Conservation (phyloP, 2,329 filamentous ascomycete species). For the Thermothelomyces thermophilus region DNA sequence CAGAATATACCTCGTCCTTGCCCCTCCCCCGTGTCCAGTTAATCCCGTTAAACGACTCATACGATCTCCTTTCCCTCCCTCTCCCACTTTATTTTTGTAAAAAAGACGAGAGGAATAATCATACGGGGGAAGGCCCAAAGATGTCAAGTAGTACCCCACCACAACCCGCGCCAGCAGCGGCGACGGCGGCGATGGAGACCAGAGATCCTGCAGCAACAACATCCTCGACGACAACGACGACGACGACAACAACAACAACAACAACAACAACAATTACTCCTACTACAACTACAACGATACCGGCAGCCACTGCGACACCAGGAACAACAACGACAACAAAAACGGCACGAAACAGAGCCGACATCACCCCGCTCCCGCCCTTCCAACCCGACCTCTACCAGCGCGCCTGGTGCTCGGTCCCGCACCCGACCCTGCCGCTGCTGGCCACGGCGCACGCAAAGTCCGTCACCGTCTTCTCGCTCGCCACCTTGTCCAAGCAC, state of each 20-base stretch:
- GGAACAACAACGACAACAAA: not conserved
- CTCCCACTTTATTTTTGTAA: not conserved
- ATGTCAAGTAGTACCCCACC: too few relatives aligned
- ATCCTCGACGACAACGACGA: not conserved
- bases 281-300: too few relatives aligned
- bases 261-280: too few relatives aligned
- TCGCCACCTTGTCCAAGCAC: slow-evolving; percentile 71
- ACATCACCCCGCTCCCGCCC: slow-evolving; percentile 40
- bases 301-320: not conserved
- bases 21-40: too few relatives aligned
- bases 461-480: slow-evolving; percentile 81
- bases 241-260: too few relatives aligned
- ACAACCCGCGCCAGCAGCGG: not conserved
- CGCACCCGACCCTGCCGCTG: slow-evolving; percentile 81
- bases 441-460: slow-evolving; percentile 86
- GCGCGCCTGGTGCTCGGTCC: slow-evolving; percentile 78
- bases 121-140: too few relatives aligned
- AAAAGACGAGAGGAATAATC: not conserved
- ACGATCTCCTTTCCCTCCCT: not conserved
- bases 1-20: too few relatives aligned
- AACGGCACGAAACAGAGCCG: not conserved
- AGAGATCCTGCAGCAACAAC: too few relatives aligned
- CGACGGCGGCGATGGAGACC: too few relatives aligned
- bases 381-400: slow-evolving; percentile 54
- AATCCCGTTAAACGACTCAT: too few relatives aligned